A percentile compares a stretch with the other conserved stretches of the same genome.
phyloP scores from a whole-genome alignment of 805 yeast genomes.

The Pichia kluyveri region DNA sequence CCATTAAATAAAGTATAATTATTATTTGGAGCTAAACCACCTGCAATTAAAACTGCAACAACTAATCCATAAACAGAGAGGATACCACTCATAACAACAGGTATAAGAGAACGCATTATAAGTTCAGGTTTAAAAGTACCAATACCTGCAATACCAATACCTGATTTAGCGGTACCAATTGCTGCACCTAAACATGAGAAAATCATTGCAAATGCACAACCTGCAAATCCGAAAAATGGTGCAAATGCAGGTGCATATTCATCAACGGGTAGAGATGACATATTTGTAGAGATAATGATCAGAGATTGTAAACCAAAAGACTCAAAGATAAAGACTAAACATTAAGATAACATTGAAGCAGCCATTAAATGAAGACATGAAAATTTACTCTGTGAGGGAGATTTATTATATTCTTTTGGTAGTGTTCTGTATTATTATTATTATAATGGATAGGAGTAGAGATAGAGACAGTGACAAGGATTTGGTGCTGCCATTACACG shows the following conservation, averaged over 20 bases:
- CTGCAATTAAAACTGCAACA: conserved; percentile 92
- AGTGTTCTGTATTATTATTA: too few species aligned
- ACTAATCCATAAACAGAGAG: conserved; percentile 94
- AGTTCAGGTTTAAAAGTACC: conserved; percentile 96
- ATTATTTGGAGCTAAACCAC: conserved; percentile 69
- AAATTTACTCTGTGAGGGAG: too few species aligned
- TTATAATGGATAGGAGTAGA: too few species aligned
- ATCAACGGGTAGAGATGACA: conserved; percentile 5
- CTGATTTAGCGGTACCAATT: conserved; percentile 96
- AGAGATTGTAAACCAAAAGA: too few species aligned
- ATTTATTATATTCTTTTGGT: too few species aligned
- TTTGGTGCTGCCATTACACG: too few species aligned
- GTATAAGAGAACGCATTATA: conserved; percentile 91
- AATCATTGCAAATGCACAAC: conserved; percentile 89
- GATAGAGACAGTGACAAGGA: too few species aligned
- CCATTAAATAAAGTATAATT: conserved; percentile 87
- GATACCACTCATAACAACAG: conserved; percentile 98
- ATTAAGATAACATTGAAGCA: too few species aligned
- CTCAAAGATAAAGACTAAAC: too few species aligned
- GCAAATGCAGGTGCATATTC: conserved; percentile 72
- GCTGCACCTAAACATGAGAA: conserved; percentile 97
- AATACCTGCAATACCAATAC: conserved; percentile 96
- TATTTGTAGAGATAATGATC: too few species aligned
- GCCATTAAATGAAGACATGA: too few species aligned
- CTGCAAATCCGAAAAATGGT: conserved; percentile 96